Conservation (phyloP, 352 stramenopile species). For the Plasmopara viticola region DNA sequence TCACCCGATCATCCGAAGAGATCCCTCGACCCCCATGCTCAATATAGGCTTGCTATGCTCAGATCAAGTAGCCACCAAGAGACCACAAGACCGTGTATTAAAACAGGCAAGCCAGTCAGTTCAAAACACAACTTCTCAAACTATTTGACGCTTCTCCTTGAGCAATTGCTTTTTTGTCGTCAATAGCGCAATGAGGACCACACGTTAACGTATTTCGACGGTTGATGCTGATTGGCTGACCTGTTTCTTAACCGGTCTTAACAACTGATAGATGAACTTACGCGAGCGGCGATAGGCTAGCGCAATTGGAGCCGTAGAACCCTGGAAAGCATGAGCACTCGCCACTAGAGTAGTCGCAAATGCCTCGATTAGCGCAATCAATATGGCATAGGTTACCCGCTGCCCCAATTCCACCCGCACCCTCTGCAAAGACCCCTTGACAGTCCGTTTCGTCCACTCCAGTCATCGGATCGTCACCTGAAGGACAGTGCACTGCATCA, state of each 20-base stretch:
- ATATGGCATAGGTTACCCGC: slow-evolving; percentile 63
- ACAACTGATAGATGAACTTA: not conserved
- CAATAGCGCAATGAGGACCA: slow-evolving; percentile 8
- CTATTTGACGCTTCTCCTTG: too few species aligned
- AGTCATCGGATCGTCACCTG: slow-evolving; percentile 83
- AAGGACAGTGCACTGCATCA: slow-evolving; percentile 66
- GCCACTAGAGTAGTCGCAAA: slow-evolving; percentile 64
- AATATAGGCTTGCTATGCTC: slow-evolving; percentile 24
- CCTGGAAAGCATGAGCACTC: slow-evolving; percentile 64
- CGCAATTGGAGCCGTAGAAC: slow-evolving; percentile 78
- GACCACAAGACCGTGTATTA: slow-evolving; percentile 19
- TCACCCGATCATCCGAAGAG: slow-evolving; percentile 29
- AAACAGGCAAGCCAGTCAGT: slow-evolving; percentile 19
- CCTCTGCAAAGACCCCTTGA: slow-evolving; percentile 31
- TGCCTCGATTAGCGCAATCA: slow-evolving; percentile 70
- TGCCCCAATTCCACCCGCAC: slow-evolving; percentile 31
- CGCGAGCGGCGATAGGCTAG: slow-evolving; percentile 50
- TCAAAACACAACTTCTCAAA: not conserved
- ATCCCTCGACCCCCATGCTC: slow-evolving; percentile 36
- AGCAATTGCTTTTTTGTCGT: not conserved
- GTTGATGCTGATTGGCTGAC: slow-evolving; percentile 13
- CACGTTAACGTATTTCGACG: slow-evolving; percentile 7
- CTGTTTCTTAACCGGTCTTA: slow-evolving; percentile 15
- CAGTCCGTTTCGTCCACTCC: slow-evolving; percentile 83
- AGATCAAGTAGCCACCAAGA: slow-evolving; percentile 23